These are phyloP conservation scores for Rheum nobile DNA, from an alignment of 148 eudicot genomes.

Conservation along the genomic window DNA sequence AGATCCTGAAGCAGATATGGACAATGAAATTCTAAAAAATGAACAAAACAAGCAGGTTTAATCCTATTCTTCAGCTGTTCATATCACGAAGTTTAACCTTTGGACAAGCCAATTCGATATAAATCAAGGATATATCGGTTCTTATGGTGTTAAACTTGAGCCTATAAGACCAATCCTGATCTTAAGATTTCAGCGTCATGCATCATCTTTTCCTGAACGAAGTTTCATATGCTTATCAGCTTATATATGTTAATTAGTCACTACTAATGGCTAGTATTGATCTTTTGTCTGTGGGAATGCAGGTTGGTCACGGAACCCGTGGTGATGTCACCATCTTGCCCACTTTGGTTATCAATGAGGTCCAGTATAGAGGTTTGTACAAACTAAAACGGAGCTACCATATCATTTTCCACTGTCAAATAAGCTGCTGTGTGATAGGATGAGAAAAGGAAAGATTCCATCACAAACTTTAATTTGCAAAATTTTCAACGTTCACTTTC, in stretches of 20 bases:
- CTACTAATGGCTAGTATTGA: background rate
- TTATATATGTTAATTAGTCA: background rate
- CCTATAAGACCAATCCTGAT: background rate
- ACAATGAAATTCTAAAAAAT: slow-evolving; percentile 66
- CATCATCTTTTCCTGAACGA: background rate
- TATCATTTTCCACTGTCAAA: background rate
- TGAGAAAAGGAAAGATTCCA: background rate
- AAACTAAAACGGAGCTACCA: background rate
- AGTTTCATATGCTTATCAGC: background rate
- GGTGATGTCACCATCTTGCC: slow-evolving; percentile 95
- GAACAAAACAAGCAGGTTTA: slow-evolving; percentile 85
- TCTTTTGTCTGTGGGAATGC: slow-evolving; percentile 6
- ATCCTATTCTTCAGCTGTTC: background rate
- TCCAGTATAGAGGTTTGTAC: slow-evolving; percentile 82
- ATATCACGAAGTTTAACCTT: background rate
- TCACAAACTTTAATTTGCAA: background rate
- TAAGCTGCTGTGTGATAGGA: background rate
- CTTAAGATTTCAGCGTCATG: background rate
- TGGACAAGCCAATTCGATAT: background rate
- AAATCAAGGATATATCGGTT: background rate
- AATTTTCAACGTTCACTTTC: background rate
- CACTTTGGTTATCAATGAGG: slow-evolving; percentile 65
- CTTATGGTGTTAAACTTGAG: background rate
- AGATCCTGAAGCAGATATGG: slow-evolving; percentile 69
- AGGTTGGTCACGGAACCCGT: slow-evolving; percentile 92